Percentiles rank a stretch among this genome's conserved stretches.
Evolutionary conservation across 2,329 filamentous ascomycete species (phyloP).

Genomic region (Corynespora cassiicola): DNA sequence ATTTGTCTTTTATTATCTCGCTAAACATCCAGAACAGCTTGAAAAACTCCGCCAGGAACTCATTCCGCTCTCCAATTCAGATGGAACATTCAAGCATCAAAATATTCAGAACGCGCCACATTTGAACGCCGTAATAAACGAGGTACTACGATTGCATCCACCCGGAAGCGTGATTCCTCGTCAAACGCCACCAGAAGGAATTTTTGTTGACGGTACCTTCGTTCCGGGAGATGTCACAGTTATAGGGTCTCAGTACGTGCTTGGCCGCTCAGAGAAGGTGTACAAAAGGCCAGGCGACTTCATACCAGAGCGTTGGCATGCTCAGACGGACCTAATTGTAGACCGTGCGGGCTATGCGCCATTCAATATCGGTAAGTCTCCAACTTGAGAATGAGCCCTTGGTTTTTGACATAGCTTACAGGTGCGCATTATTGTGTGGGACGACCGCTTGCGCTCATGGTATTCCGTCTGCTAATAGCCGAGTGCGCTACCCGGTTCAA

Average conservation of each 20-base stretch:
- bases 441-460: slow-evolving; percentile 2
- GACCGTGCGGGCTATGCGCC: slow-evolving; percentile 13
- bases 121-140: slow-evolving; percentile 16
- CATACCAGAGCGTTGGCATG: slow-evolving; percentile 24
- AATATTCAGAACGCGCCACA: not conserved
- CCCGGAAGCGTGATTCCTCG: slow-evolving; percentile 40
- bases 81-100: slow-evolving; percentile 14
- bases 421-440: slow-evolving; percentile 7
- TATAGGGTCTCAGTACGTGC: slow-evolving; percentile 8
- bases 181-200: slow-evolving; percentile 38
- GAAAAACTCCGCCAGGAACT: slow-evolving; percentile 25
- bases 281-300: slow-evolving; percentile 14
- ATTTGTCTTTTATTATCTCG: slow-evolving; percentile 32
- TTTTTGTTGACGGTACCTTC: slow-evolving; percentile 20
- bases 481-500: too few relatives aligned
- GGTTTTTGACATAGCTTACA: too few relatives aligned
- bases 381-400: too few relatives aligned
- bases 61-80: not conserved
- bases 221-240: slow-evolving; percentile 14
- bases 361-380: slow-evolving; percentile 12
- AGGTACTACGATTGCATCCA: slow-evolving; percentile 41
- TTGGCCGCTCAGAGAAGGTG: slow-evolving; percentile 3
- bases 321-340: slow-evolving; percentile 7
- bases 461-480: slow-evolving; percentile 14
- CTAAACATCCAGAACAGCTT: slow-evolving; percentile 26